Conservation (phyloP, 345 rosid genomes). For the Lepidium sativum region DNA sequence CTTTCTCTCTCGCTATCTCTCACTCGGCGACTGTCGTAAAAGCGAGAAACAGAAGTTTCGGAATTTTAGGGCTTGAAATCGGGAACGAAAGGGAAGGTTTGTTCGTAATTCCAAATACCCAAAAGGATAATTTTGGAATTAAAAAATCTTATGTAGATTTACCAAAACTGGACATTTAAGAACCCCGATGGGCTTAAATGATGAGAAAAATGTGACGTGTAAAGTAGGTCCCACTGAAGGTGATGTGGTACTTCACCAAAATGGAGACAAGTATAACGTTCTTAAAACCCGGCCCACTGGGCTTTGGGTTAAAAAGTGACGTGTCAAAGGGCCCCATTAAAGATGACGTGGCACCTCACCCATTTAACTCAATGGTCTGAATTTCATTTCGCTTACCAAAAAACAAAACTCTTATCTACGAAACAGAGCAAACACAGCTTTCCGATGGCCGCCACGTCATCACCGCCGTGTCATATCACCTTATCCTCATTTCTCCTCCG, state of each 20-base stretch:
- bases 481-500: constrained; percentile 12
- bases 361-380: constrained; percentile 11
- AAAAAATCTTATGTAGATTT: not conserved
- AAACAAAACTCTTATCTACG: not conserved
- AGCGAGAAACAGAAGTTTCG: constrained; percentile 4
- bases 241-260: not conserved
- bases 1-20: not conserved
- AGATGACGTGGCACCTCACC: constrained; percentile 4
- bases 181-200: not conserved
- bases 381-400: not conserved
- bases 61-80: constrained; percentile 23
- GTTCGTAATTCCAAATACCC: not conserved
- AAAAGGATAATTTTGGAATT: constrained; percentile 1
- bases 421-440: not conserved
- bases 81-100: not conserved
- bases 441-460: constrained; percentile 35
- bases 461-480: constrained; percentile 23
- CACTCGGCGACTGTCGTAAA: constrained; percentile 20
- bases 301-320: not conserved
- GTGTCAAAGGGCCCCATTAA: not conserved
- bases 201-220: not conserved
- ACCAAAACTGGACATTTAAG: not conserved
- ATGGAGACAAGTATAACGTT: not conserved
- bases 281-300: not conserved
- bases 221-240: not conserved